These are phyloP conservation scores for Platismatia glauca DNA, from an alignment of 495 filamentous ascomycete species.

Conservation along the genomic window DNA sequence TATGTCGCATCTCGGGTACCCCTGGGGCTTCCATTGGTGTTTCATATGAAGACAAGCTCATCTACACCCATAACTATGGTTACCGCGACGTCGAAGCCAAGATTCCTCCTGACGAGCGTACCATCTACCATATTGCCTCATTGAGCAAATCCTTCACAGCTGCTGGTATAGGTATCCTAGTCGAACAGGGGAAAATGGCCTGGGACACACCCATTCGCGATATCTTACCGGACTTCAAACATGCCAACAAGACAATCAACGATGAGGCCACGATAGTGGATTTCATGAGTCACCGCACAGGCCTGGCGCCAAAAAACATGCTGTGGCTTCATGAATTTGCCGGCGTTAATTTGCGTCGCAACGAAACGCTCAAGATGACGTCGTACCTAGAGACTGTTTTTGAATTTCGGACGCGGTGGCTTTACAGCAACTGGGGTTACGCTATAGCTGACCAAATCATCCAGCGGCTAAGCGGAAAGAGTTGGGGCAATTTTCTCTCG, in stretches of 20 bases:
- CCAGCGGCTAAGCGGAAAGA: constrained; percentile 33
- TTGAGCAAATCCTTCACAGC: constrained; percentile 33
- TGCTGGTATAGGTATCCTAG: constrained; percentile 30
- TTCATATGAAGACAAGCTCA: constrained; percentile 21
- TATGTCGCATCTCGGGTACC: constrained; percentile 19
- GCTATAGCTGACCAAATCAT: constrained; percentile 36
- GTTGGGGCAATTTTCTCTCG: constrained; percentile 34
- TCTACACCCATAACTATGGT: constrained; percentile 24
- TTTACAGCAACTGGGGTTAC: constrained; percentile 46
- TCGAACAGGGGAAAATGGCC: constrained; percentile 24
- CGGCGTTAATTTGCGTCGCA: neutral
- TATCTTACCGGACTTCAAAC: constrained; percentile 26
- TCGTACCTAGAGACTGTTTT: constrained; percentile 30
- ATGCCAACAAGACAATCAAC: constrained; percentile 18
- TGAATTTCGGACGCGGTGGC: constrained; percentile 25
- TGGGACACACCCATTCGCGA: constrained; percentile 24
- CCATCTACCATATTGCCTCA: constrained; percentile 32
- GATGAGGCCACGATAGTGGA: constrained; percentile 41
- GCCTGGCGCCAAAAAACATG: constrained; percentile 33
- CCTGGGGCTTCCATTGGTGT: constrained; percentile 26
- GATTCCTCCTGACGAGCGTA: constrained; percentile 23
- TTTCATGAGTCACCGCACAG: constrained; percentile 42
- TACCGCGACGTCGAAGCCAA: constrained; percentile 19
- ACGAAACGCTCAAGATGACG: constrained; percentile 29
- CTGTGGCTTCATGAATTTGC: constrained; percentile 13